Conservation (phyloP, 208 protist species). For the Crithidia thermophila region DNA sequence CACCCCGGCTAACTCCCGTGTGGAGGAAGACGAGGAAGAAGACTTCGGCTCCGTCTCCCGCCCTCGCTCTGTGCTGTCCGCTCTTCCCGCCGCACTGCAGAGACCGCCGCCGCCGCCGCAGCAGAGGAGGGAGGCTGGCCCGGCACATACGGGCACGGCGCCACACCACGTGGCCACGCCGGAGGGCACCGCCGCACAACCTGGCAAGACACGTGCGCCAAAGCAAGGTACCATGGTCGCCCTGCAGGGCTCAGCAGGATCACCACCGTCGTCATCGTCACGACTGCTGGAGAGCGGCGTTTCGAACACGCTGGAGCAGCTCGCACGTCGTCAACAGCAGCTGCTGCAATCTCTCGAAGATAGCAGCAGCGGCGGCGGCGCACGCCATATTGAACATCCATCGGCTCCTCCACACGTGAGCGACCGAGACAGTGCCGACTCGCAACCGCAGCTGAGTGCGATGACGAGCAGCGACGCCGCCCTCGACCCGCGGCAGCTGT, state of each 20-base stretch:
- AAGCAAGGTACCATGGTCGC: not conserved
- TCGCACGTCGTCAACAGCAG: conserved; percentile 24
- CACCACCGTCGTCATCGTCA: not conserved
- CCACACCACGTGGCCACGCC: too few relatives aligned
- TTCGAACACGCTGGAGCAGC: conserved; percentile 19
- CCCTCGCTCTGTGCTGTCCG: conserved; percentile 17
- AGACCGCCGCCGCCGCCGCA: not conserved
- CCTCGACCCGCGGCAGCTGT: conserved; percentile 30
- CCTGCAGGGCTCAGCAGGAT: not conserved
- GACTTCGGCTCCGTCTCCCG: conserved; percentile 31
- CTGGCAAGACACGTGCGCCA: too few relatives aligned
- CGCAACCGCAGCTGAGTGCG: not conserved
- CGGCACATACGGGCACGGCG: not conserved
- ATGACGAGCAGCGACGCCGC: conserved; percentile 4
- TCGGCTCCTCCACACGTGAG: not conserved
- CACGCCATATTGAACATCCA: not conserved
- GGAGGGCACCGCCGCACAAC: too few relatives aligned
- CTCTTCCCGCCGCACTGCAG: conserved; percentile 8
- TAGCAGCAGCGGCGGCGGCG: not conserved
- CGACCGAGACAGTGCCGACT: not conserved
- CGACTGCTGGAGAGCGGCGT: not conserved
- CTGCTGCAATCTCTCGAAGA: conserved; percentile 17
- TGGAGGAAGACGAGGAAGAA: conserved; percentile 10
- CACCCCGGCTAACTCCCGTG: not conserved
- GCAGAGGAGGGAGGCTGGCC: not conserved